Evolutionary conservation across 805 yeast species (phyloP).

Genomic region (Starmerella sirachaensis): DNA sequence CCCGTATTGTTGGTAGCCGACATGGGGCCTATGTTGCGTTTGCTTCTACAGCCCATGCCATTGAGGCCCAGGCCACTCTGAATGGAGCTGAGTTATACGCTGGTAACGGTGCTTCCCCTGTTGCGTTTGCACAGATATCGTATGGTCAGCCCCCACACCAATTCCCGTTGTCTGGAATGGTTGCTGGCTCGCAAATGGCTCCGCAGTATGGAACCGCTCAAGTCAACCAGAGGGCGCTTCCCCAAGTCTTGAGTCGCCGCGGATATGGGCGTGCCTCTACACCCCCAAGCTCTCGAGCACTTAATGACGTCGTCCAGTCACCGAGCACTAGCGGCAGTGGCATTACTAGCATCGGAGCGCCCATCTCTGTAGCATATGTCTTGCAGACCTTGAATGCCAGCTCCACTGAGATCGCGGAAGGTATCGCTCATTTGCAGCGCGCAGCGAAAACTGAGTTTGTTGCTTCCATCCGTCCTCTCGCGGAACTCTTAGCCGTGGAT

Average conservation of each 20-base stretch:
- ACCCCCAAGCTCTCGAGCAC: background rate
- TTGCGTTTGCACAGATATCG: conserved; percentile 79
- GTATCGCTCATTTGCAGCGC: conserved; percentile 23
- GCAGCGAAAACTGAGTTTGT: conserved; percentile 30
- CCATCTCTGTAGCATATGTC: conserved; percentile 23
- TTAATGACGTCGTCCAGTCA: background rate
- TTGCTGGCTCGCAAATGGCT: background rate
- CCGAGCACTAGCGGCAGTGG: background rate
- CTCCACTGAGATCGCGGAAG: conserved; percentile 24
- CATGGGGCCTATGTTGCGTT: conserved; percentile 58
- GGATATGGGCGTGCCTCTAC: background rate
- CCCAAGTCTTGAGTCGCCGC: background rate
- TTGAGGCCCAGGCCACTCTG: conserved; percentile 62
- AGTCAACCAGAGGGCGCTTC: background rate
- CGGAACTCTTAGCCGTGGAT: conserved; percentile 34
- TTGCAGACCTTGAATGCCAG: conserved; percentile 29
- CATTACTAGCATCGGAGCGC: conserved; percentile 7
- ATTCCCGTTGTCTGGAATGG: background rate
- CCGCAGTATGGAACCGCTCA: conserved; percentile 3
- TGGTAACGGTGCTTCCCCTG: conserved; percentile 59
- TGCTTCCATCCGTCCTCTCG: conserved; percentile 46
- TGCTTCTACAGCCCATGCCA: conserved; percentile 58
- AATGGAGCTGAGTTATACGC: conserved; percentile 76
- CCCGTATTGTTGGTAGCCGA: conserved; percentile 42
- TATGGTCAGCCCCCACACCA: conserved; percentile 24